Base-by-base conservation (phyloP, 805 yeast species). In the Metschnikowia arizonensis region DNA sequence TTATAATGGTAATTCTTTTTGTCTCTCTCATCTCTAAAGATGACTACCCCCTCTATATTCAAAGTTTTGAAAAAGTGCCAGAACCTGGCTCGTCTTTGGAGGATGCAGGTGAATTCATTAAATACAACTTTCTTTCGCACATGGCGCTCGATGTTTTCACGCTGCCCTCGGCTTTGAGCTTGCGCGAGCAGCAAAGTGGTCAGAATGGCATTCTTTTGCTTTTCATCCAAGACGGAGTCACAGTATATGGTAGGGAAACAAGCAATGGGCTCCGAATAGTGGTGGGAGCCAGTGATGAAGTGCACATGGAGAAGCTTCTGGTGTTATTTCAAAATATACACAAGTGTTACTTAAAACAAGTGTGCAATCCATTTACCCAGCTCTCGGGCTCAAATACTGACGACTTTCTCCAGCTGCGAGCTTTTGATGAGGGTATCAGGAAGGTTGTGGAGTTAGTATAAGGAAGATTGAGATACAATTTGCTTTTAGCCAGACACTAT, bases 141-240 rank as follows among this genome's bases (percentile, higher is more conserved):
- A 83, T 84, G 84, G 81, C 88, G 4, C 64, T 84, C 19, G 90
- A 84, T 60, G 75, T 82, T 17, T 82, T 84, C 56, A 71, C 81
- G 28, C 77, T 85, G 25, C 79, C 81, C 0, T 50, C 71, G 9
- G 62, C 74, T 28, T 64, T 74, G 15, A 56, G 58, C 40, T 52
- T 69, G 25, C 57, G 73, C 21, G 74, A 68, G 46, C 69, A 62
- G 44, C 74, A 69, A 48, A 40, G 46, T 23, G 45, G 26, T 10
- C 62, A 58, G 38, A 53, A 45, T 26, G 65, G 65, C n/a, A 64
- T 60, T n/a, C 49, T 68, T 12, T 63, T 84, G 23, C 64, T 84
- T 29, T 82, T 83, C 59, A 76, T 81, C 3, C 85, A 84, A 49
- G 88, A 83, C 53, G 85, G 79, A 2, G 70, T 82, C 24, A 71